phyloP scores from a whole-genome alignment of 1,284 basidiomycete genomes.

The Ustilago sp. region DNA sequence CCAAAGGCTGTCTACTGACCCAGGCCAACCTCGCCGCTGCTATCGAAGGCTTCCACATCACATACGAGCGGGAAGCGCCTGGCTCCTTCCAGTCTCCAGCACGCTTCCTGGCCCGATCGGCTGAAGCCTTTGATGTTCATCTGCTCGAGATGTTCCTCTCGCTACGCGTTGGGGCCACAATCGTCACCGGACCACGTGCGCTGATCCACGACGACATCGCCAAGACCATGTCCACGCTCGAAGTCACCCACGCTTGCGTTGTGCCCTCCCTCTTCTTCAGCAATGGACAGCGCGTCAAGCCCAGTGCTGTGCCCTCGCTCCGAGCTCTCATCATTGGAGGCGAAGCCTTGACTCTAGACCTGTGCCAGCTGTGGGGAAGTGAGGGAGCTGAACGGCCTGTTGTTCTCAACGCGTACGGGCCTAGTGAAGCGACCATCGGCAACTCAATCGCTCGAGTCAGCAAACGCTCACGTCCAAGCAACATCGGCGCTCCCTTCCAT shows the following conservation, averaged over 20 bases:
- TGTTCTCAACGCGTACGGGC: conserved; percentile 66
- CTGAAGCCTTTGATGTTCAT: conserved; percentile 68
- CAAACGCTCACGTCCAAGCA: conserved; percentile 37
- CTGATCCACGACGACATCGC: conserved; percentile 64
- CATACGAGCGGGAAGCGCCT: conserved; percentile 53
- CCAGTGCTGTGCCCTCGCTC: conserved; percentile 54
- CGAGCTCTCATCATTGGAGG: conserved; percentile 64
- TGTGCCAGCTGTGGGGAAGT: conserved; percentile 58
- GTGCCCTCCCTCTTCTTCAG: conserved; percentile 67
- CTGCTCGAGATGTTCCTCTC: conserved; percentile 68
- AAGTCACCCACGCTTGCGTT: conserved; percentile 65
- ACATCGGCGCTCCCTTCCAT: conserved; percentile 62
- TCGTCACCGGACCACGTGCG: conserved; percentile 63
- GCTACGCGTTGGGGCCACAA: conserved; percentile 61
- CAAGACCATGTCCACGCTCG: conserved; percentile 52
- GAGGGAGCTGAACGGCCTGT: conserved; percentile 32
- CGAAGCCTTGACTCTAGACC: conserved; percentile 57
- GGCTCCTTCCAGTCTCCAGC: conserved; percentile 39
- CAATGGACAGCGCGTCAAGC: conserved; percentile 52
- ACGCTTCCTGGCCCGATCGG: conserved; percentile 65
- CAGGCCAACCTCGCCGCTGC: conserved; percentile 59
- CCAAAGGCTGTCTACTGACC: conserved; percentile 63
- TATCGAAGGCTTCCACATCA: conserved; percentile 52
- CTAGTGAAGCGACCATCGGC: conserved; percentile 66
- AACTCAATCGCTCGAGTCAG: conserved; percentile 61